Base-by-base conservation (phyloP, 345 rosid genomes). In the Capsella bursapastoris region DNA sequence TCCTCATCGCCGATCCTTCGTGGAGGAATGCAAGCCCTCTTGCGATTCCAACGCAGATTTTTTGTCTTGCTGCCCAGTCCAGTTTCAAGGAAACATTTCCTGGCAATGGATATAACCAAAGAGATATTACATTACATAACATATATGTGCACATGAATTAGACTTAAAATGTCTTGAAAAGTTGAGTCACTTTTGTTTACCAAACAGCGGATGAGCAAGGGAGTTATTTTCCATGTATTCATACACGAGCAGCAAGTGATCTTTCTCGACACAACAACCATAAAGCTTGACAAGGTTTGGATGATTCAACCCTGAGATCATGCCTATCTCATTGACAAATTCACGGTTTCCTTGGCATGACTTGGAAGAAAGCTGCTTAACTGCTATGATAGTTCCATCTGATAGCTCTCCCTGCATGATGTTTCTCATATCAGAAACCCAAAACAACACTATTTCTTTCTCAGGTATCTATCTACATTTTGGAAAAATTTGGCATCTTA, bases 1-100 rank as follows among this genome's bases (percentile, higher is more conserved):
- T 86, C 61, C 71, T 86, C 56, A 87, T 65, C 28, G 50, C 57
- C 0, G 95, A 89, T 65, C 84, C 87, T 65, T 87, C 86, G 38
- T 87, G 90, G 2, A 89, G 91, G 68, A 82, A 89, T 3, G 68
- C 79, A 10, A 89, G 74, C 15, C 95, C 90, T 83, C 56, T 89
- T 8, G 90, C 90, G 4, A 89, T 84, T 41, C 92, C 89, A 0
- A 78, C 16, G 70, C 90, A 85, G 3, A 87, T 86, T 63, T 64
- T 83, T 6, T 70, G 78, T 72, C 96, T 78, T 1, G 80, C 80
- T 3, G 44, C 25, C 96, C 90, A 86, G 16, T 83, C 80, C 41
- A 89, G 38, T 18, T 75, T 78, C 40, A 76, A 4, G 38, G 51
- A 22, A 10, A 12, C 57, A 0, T 71, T 64, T 32, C 37, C 64